Base-by-base conservation (phyloP, 805 yeast species). In the Wickerhamiella shivajii region DNA sequence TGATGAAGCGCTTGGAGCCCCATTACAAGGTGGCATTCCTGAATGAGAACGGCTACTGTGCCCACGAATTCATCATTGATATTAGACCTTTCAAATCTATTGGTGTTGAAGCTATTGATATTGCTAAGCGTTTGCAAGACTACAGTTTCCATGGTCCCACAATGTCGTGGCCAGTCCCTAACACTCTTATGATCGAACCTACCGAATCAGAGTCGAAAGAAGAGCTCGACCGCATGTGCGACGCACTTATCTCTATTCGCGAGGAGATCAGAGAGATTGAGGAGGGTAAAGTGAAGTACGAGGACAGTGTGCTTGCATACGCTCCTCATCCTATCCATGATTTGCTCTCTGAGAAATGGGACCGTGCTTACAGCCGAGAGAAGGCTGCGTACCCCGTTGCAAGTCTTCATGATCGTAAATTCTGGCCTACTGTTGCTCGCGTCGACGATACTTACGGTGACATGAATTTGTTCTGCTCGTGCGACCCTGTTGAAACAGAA, bases 61-160 rank as follows among this genome's bases (percentile, higher is more conserved):
- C 93, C 2, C 98, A 90, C 57, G 98, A 90, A 59, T 90, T 90
- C 55, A 90, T 90, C 47, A 63, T 90, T 38, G 98, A 90, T 56
- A 63, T 85, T 43, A 72, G 97, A 55, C 80, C 75, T 21, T 81
- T 76, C 63, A 84, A 85, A 58, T 44, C 64, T 18, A 45, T 69
- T 32, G 93, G 93, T 15, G 65, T 87, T 35, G 96, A 90, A 60
- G 96, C 96, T 14, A 81, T 87, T 46, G 98, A 90, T 55, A 74
- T 90, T 39, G 97, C 98, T 37, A 90, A 90, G 64, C 73, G 98
- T 57, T 66, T 90, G 40, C 97, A 90, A 60, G 98, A 90, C 60
- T 90, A 87, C 55, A 95, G 97, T 1, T 90, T 90, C 72, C 98
- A 90, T 58, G 95, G 95, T 1, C 98, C 98, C 41, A 90, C 98